A percentile compares a stretch with the other conserved stretches of the same genome.
Conservation (phyloP, 140 eudicot species). For the Ambrosia hybrid region DNA sequence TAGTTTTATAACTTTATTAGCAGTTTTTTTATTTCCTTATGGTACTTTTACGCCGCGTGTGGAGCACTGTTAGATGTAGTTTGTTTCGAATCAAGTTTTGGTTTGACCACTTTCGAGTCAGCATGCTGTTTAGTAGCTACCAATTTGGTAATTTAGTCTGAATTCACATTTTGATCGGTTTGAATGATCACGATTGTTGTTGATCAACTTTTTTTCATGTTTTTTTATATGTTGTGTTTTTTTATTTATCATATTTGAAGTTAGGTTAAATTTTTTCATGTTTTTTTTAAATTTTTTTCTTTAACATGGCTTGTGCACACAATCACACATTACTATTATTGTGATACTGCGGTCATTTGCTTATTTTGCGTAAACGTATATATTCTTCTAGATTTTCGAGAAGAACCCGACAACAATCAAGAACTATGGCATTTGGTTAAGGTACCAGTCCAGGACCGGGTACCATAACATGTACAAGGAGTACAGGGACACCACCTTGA, state of each 20-base stretch:
- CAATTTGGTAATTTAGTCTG: not conserved
- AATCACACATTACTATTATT: not conserved
- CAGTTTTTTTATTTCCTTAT: too few relatives aligned
- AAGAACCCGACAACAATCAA: conserved; percentile 83
- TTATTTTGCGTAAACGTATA: not conserved
- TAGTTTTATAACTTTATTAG: too few relatives aligned
- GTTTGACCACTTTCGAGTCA: not conserved
- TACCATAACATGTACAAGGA: conserved; percentile 99
- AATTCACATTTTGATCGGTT: not conserved
- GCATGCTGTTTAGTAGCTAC: not conserved
- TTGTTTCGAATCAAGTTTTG: not conserved
- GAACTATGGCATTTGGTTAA: conserved; percentile 87
- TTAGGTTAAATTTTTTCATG: too few relatives aligned
- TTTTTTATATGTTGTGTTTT: not conserved
- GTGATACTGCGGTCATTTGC: too few relatives aligned
- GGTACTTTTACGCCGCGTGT: too few relatives aligned
- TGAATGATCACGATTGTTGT: not conserved
- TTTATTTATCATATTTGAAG: not conserved
- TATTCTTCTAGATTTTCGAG: conserved; percentile 63
- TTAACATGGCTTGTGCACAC: not conserved
- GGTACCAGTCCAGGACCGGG: conserved; percentile 89
- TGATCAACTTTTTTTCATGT: not conserved
- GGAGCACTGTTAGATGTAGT: not conserved
- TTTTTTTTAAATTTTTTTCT: too few relatives aligned
- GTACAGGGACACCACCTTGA: conserved; percentile 83